Evolutionary conservation across 2,329 filamentous ascomycete species (phyloP), one percentile per base, ranked within the genome.

Genomic region (Lachnellula arida): DNA sequence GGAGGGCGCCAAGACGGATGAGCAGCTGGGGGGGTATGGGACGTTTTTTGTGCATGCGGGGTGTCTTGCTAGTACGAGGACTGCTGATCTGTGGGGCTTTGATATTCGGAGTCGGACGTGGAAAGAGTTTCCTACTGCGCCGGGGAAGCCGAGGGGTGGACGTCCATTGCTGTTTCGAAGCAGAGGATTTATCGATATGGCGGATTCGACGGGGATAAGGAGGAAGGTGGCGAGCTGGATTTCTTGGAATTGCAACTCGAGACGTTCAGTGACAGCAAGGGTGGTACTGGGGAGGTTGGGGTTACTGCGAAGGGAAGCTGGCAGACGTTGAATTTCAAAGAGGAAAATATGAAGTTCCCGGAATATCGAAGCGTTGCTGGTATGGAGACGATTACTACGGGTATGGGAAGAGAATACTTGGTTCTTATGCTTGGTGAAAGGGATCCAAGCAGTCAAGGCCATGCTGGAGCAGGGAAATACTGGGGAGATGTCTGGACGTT

Each of bases 31-130:
- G 5, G 87, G 86, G 4, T 81, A 82, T 54, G 84, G 86, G 19
- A 88, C 82, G 0, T 75, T 96, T 46, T 86, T 89, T 67, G 70
- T 96, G 34, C 90, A 95, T 69, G 89, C 87, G 4, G 90, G 91
- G 3, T 88, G 85, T 65, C 78, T 81, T 5, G 78, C 74, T 28
- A 87, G 84, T 11, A 76, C 84, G 3, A 75, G 88, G 3, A 75
- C 76, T 40, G 74, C 76, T 4, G 28, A 32, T 32, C 8, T 32
- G 9, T 32, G 28, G 28, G 28, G 28, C 9, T 32, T 32, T 12
- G 28, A 32, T 32, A 11, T 32, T 32, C 28, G 28, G 48, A 78
- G 77, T 7, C 75, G 78, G 52, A 75, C 78, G 2, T 96, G 91
- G 91, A 82, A 77, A 40, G 78, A 86, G 65, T 76, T 89, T 14